A percentile compares a stretch with the other conserved stretches of the same genome.
Evolutionary conservation across 257 asterid genomes (phyloP).

Genomic region (Capsicum pubescens): DNA sequence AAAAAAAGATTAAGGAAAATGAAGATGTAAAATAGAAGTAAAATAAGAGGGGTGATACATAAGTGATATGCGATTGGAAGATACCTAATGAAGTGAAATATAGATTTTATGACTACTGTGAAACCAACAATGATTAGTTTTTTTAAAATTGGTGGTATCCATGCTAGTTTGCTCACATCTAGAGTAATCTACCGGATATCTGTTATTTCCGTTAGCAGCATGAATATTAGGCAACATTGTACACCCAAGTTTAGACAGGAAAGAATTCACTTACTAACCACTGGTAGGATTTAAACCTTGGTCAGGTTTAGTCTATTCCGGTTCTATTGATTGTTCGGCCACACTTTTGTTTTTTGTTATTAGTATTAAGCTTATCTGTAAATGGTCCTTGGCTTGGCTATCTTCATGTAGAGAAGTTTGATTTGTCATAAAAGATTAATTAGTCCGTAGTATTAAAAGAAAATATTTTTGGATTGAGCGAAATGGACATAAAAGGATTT

Average conservation of each 20-base stretch:
- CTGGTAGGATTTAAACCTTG: not conserved
- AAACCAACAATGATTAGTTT: not conserved
- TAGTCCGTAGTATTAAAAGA: not conserved
- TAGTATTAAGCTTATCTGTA: not conserved
- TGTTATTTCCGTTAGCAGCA: not conserved
- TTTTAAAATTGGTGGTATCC: not conserved
- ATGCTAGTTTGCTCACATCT: not conserved
- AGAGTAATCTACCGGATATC: not conserved
- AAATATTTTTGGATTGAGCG: not conserved
- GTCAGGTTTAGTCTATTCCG: not conserved
- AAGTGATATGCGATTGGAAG: not conserved
- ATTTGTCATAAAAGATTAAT: not conserved
- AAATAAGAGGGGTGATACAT: not conserved
- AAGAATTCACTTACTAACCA: not conserved
- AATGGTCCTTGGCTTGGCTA: not conserved
- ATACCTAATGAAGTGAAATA: conserved; percentile 4
- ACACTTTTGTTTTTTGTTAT: not conserved
- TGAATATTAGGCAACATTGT: not conserved
- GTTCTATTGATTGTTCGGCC: not conserved
- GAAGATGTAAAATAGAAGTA: not conserved
- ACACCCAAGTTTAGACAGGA: not conserved
- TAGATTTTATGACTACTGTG: not conserved
- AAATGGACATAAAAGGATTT: not conserved
- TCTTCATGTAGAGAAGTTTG: not conserved
- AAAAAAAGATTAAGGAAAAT: not conserved